phyloP scores from a whole-genome alignment of 169 alveolate species.

The Cryptosporidium muris region DNA sequence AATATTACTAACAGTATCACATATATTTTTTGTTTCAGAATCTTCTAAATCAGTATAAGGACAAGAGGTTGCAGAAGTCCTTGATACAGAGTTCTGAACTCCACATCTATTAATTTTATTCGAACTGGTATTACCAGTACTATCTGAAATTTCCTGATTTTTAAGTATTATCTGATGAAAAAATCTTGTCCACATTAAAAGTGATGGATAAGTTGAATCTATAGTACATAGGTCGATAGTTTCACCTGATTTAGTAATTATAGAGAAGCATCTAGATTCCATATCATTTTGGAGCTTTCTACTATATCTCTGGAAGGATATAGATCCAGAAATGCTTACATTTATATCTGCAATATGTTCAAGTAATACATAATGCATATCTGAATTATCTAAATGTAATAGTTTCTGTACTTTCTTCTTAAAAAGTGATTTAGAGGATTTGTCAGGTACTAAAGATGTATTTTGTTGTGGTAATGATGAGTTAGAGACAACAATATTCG shows the following conservation, averaged over 20 bases:
- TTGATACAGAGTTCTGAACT: neutral
- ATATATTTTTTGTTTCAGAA: too few relatives aligned
- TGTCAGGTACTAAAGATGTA: neutral
- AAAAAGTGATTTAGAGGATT: neutral
- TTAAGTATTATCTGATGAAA: slow-evolving; percentile 63
- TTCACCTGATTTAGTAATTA: slow-evolving; percentile 28
- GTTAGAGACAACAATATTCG: slow-evolving; percentile 28
- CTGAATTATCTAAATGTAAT: slow-evolving; percentile 25
- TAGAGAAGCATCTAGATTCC: slow-evolving; percentile 53
- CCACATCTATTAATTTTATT: neutral
- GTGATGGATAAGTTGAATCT: slow-evolving; percentile 54
- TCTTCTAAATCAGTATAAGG: too few relatives aligned
- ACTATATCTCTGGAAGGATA: neutral
- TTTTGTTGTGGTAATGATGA: slow-evolving; percentile 2
- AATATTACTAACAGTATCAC: neutral
- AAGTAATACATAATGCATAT: slow-evolving; percentile 12
- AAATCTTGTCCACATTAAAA: slow-evolving; percentile 36
- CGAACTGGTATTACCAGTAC: neutral
- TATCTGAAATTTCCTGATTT: slow-evolving; percentile 37
- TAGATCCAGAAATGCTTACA: slow-evolving; percentile 35
- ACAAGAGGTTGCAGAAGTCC: too few relatives aligned
- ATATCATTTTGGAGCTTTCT: slow-evolving; percentile 24
- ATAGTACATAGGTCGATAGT: slow-evolving; percentile 32
- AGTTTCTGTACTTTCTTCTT: slow-evolving; percentile 6
- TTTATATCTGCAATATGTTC: slow-evolving; percentile 51